Conservation (phyloP, 2,329 filamentous ascomycete species). For the Pestalotiopsis fici region DNA sequence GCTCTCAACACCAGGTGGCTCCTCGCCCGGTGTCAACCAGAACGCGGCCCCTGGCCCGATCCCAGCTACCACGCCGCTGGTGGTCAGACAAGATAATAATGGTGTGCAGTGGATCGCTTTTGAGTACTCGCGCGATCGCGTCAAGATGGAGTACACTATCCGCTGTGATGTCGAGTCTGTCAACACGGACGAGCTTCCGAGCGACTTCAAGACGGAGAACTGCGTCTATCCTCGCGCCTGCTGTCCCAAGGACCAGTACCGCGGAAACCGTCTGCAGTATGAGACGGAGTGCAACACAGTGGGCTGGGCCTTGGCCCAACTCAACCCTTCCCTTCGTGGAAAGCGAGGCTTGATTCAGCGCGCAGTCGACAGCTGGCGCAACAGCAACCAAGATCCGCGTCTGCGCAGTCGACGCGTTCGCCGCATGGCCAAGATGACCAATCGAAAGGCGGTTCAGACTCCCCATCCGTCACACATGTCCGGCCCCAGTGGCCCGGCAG, state of each 20-base stretch:
- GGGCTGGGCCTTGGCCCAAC: slow-evolving; percentile 95
- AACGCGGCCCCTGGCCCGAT: slow-evolving; percentile 95
- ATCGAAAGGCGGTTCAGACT: slow-evolving; percentile 70
- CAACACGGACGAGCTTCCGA: slow-evolving; percentile 79
- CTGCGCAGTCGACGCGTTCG: slow-evolving; percentile 89
- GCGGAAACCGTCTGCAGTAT: slow-evolving; percentile 92
- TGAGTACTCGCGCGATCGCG: slow-evolving; percentile 92
- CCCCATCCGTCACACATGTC: slow-evolving; percentile 66
- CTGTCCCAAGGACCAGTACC: slow-evolving; percentile 93
- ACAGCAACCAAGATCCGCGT: slow-evolving; percentile 95
- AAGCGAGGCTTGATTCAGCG: slow-evolving; percentile 96
- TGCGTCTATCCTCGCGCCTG: slow-evolving; percentile 96
- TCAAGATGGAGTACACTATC: slow-evolving; percentile 99
- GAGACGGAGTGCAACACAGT: slow-evolving; percentile 99
- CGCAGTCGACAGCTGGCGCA: slow-evolving; percentile 97
- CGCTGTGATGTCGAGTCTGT: slow-evolving; percentile 97
- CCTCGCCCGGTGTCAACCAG: slow-evolving; percentile 68
- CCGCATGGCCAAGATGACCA: slow-evolving; percentile 94
- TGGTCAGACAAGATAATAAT: slow-evolving; percentile 92
- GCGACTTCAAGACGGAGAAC: slow-evolving; percentile 96
- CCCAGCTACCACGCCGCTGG: slow-evolving; percentile 90
- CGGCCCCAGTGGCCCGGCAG: slow-evolving; percentile 65
- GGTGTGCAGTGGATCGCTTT: slow-evolving; percentile 99
- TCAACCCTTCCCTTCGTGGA: slow-evolving; percentile 87
- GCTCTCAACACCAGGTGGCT: slow-evolving; percentile 46